Percentiles rank a stretch among this genome's conserved stretches.
These are phyloP conservation scores for Candida tropicalis DNA, from an alignment of 1,139 yeast genomes.

Conservation along the genomic window DNA sequence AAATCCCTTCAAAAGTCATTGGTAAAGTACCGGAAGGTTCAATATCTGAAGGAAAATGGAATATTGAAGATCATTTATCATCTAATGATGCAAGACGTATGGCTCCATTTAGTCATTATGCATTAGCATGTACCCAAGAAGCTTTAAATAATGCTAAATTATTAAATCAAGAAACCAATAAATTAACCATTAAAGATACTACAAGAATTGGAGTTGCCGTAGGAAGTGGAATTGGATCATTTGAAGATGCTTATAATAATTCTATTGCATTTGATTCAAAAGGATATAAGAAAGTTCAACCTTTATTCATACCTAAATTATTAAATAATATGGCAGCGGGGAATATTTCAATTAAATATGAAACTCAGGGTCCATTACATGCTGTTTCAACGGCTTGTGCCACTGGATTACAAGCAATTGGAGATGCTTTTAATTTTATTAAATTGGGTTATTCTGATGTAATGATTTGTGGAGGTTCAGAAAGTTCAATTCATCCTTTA, in stretches of 20 bases:
- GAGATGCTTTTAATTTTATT: constrained; percentile 87
- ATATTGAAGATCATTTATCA: constrained; percentile 46
- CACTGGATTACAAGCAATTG: constrained; percentile 91
- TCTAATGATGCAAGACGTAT: constrained; percentile 56
- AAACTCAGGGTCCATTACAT: constrained; percentile 83
- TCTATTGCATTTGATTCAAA: constrained; percentile 47
- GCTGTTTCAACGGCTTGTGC: constrained; percentile 96
- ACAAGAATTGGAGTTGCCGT: constrained; percentile 68
- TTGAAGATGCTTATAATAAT: constrained; percentile 72
- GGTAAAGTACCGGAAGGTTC: constrained; percentile 70
- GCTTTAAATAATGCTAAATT: constrained; percentile 68
- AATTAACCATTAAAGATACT: constrained; percentile 26
- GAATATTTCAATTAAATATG: constrained; percentile 76
- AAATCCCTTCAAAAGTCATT: constrained; percentile 74
- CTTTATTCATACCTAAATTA: constrained; percentile 81
- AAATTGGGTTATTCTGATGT: constrained; percentile 79
- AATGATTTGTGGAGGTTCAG: constrained; percentile 93
- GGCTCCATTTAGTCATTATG: constrained; percentile 79
- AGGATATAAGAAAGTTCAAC: constrained; percentile 79
- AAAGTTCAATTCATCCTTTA: constrained; percentile 83
- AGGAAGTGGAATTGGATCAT: constrained; percentile 93
- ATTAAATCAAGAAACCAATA: constrained; percentile 27
- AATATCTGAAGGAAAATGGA: constrained; percentile 53
- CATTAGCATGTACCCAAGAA: constrained; percentile 73
- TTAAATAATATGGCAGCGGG: constrained; percentile 96